phyloP scores from a whole-genome alignment of 768 basidiomycete genomes.

The Mycena epipterygia region DNA sequence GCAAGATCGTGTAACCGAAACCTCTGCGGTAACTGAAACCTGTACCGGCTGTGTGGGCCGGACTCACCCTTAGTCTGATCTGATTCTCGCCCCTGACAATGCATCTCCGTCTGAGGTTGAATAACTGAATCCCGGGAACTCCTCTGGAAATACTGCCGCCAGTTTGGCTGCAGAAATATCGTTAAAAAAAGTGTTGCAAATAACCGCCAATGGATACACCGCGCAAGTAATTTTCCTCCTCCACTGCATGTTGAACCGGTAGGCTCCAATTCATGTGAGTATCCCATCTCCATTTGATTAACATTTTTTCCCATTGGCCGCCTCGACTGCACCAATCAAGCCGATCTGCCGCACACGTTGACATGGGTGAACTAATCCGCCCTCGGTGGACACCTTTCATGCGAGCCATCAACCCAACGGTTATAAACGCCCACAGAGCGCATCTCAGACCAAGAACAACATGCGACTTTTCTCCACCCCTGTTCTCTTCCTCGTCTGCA shows the following conservation, averaged over 20 bases:
- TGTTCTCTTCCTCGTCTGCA: not conserved
- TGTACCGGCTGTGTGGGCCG: not conserved
- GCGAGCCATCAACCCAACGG: not conserved
- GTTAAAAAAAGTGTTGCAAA: conserved; percentile 5
- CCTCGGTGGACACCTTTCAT: not conserved
- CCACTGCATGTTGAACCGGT: conserved; percentile 11
- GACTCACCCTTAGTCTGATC: not conserved
- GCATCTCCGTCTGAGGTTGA: conserved; percentile 7
- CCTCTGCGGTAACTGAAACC: no score
- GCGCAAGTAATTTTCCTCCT: conserved; percentile 7
- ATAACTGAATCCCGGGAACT: conserved; percentile 10
- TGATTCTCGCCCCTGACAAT: conserved; percentile 12
- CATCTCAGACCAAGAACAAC: conserved; percentile 12
- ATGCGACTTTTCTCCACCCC: not conserved
- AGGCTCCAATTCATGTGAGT: conserved; percentile 4
- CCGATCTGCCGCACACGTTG: not conserved
- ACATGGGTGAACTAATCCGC: not conserved
- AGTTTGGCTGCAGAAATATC: conserved; percentile 12
- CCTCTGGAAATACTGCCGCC: not conserved
- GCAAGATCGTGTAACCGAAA: no score
- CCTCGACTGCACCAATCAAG: conserved; percentile 4
- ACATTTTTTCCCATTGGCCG: not conserved
- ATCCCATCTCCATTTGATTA: conserved; percentile 7
- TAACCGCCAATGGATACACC: conserved; percentile 7
- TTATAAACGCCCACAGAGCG: conserved; percentile 2